Conservation (phyloP, 257 asterid species). For the Galeopsis tetrahit region DNA sequence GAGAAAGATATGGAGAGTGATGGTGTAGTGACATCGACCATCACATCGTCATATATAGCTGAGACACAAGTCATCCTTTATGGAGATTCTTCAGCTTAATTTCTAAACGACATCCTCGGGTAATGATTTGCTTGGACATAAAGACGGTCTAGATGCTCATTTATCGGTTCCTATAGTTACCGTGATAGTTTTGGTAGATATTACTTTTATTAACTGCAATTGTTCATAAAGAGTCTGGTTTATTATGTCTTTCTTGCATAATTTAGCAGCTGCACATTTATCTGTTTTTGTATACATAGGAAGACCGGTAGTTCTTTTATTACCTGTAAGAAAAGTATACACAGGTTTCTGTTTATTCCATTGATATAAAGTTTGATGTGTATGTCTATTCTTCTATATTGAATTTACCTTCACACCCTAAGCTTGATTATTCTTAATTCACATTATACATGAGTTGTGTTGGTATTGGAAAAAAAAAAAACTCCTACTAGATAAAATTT, state of each 20-base stretch:
- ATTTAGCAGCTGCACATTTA: slow-evolving; percentile 27
- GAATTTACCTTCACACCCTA: neutral
- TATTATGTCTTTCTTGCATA: slow-evolving; percentile 27
- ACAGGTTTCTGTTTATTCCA: neutral
- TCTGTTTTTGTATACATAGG: slow-evolving; percentile 25
- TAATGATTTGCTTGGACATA: slow-evolving; percentile 16
- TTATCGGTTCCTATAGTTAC: slow-evolving; percentile 21
- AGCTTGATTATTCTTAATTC: neutral
- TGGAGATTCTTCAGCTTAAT: slow-evolving; percentile 33
- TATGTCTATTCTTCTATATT: neutral
- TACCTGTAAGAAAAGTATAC: slow-evolving; percentile 28
- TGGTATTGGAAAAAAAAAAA: neutral
- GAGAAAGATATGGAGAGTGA: slow-evolving; percentile 81
- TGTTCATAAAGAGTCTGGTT: slow-evolving; percentile 28
- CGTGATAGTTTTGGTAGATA: slow-evolving; percentile 16
- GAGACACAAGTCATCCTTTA: slow-evolving; percentile 24
- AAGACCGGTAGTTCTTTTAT: slow-evolving; percentile 14
- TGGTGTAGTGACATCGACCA: slow-evolving; percentile 49
- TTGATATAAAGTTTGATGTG: neutral
- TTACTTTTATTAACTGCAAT: slow-evolving; percentile 4
- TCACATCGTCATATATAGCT: slow-evolving; percentile 20
- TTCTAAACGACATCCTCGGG: neutral
- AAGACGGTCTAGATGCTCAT: slow-evolving; percentile 26
- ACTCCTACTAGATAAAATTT: neutral
- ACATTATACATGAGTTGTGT: neutral